Conservation (phyloP, 1,139 yeast species). For the Pichia norvegensis region DNA sequence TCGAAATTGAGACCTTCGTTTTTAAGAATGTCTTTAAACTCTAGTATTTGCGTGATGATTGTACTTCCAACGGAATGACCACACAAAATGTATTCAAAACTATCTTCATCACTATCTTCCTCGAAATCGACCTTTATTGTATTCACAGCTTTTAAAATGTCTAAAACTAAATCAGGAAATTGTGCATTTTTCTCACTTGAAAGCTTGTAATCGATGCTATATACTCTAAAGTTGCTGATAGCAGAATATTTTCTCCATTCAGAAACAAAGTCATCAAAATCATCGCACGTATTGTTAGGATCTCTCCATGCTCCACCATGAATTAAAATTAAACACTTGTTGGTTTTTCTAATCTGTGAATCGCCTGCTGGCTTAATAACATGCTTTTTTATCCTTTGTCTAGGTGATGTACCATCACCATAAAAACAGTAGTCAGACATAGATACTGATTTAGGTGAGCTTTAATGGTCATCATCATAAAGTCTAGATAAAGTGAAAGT, state of each 20-base stretch:
- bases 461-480: no score
- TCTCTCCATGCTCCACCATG: conserved; percentile 95
- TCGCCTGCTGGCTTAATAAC: neutral
- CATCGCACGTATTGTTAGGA: conserved; percentile 49
- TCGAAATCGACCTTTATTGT: conserved; percentile 24
- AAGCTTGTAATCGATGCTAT: conserved; percentile 60
- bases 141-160: conserved; percentile 42
- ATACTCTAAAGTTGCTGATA: conserved; percentile 10
- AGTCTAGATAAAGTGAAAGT: no score
- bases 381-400: neutral
- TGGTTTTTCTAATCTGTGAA: neutral
- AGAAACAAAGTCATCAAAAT: conserved; percentile 38
- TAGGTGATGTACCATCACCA: neutral
- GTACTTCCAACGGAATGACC: conserved; percentile 89
- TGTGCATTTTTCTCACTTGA: conserved; percentile 43
- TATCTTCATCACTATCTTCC: neutral
- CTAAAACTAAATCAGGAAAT: conserved; percentile 60
- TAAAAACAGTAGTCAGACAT: no score
- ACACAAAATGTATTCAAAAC: conserved; percentile 32
- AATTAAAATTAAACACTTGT: conserved; percentile 36
- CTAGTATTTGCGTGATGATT: conserved; percentile 49
- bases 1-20: neutral
- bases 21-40: conserved; percentile 15
- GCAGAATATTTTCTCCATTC: conserved; percentile 11
- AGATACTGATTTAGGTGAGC: no score